These are phyloP conservation scores for Didymella glomerata DNA, from an alignment of 2,329 filamentous ascomycete species.

Conservation along the genomic window DNA sequence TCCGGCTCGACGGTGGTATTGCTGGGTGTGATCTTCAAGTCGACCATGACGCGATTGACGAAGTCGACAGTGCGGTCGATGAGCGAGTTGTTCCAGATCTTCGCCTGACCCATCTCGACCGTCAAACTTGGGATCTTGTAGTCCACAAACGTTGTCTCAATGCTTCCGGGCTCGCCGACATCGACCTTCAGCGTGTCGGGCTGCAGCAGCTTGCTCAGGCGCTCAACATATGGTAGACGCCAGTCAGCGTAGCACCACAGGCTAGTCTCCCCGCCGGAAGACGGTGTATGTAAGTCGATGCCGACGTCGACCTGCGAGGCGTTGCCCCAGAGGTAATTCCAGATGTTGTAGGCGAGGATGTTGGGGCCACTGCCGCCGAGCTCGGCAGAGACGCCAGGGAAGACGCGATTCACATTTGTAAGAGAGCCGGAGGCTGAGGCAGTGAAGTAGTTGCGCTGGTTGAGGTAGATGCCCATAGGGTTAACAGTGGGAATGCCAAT, in stretches of 20 bases:
- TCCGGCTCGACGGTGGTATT: constrained; percentile 45
- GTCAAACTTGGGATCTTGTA: constrained; percentile 50
- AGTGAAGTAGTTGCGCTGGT: constrained; percentile 52
- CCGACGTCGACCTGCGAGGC: constrained; percentile 51
- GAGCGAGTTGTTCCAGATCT: constrained; percentile 49
- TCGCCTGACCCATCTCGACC: constrained; percentile 51
- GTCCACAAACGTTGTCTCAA: constrained; percentile 52
- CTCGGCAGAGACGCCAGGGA: constrained; percentile 38
- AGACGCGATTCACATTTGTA: constrained; percentile 50
- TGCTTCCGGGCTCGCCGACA: constrained; percentile 50
- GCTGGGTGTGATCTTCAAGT: constrained; percentile 35
- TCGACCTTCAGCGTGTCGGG: constrained; percentile 54
- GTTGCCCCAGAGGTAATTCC: constrained; percentile 53
- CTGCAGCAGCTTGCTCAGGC: constrained; percentile 51
- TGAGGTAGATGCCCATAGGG: constrained; percentile 52
- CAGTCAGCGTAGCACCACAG: constrained; percentile 54
- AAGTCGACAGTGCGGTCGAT: constrained; percentile 48
- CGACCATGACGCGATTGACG: constrained; percentile 36
- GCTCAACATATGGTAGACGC: constrained; percentile 49
- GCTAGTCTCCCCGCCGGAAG: constrained; percentile 48
- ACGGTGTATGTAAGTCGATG: constrained; percentile 51
- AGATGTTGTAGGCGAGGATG: constrained; percentile 48
- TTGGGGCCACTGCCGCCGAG: constrained; percentile 40
- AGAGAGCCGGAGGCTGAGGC: constrained; percentile 38
- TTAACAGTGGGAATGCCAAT: constrained; percentile 53